Conservation (phyloP, 2,329 filamentous ascomycete genomes). For the Sordariomycetes sp. region DNA sequence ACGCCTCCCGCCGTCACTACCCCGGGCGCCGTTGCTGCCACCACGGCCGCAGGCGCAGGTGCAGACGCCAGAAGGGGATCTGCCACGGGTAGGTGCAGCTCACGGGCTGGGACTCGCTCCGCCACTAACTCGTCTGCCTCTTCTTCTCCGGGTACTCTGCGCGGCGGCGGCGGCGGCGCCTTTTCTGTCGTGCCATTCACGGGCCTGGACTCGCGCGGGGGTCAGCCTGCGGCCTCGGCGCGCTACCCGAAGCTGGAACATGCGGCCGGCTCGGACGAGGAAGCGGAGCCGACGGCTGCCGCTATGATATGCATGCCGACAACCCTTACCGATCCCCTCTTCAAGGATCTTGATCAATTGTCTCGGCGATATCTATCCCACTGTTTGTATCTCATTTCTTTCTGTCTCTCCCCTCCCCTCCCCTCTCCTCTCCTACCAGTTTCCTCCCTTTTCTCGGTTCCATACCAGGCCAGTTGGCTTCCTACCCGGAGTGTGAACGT, state of each 20-base stretch:
- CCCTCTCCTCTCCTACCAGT: not conserved
- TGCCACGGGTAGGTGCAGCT: not conserved
- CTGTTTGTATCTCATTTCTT: slow-evolving; percentile 22
- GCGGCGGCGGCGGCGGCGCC: not conserved
- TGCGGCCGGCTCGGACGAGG: not conserved
- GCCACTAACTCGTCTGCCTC: not conserved
- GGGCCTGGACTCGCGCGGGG: not conserved
- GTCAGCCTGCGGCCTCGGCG: not conserved
- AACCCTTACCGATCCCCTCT: slow-evolving; percentile 39
- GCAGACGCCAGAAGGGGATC: not conserved
- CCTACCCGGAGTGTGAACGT: not conserved
- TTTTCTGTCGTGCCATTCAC: not conserved
- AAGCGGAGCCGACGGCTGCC: not conserved
- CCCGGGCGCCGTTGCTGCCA: not conserved
- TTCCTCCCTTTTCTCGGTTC: not conserved
- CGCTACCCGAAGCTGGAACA: not conserved
- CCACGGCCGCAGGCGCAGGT: not conserved
- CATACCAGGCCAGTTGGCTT: not conserved
- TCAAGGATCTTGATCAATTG: slow-evolving; percentile 37
- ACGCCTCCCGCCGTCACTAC: not conserved
- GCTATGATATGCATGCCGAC: slow-evolving; percentile 6
- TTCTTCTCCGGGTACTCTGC: not conserved
- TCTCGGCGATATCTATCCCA: slow-evolving; percentile 38
- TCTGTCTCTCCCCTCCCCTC: not conserved
- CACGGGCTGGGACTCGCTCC: not conserved